Evolutionary conservation across 805 yeast species (phyloP).

Genomic region (Saccharomyces jurei): DNA sequence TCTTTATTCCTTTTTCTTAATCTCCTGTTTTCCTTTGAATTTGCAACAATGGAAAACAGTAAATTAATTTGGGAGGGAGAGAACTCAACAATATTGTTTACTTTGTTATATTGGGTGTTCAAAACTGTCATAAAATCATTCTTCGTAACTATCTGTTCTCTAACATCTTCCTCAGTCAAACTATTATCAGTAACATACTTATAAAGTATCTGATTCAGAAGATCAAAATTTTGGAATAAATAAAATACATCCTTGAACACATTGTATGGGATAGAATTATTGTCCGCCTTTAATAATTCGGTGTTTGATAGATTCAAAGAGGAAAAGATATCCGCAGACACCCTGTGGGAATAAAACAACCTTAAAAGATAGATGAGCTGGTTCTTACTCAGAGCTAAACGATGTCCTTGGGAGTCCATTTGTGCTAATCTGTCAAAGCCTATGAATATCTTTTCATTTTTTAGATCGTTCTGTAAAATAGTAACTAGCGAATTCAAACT

Average conservation of each 20-base stretch:
- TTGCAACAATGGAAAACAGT: slow-evolving; percentile 31
- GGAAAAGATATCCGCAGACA: slow-evolving; percentile 30
- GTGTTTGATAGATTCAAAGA: slow-evolving; percentile 29
- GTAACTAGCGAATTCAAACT: slow-evolving; percentile 35
- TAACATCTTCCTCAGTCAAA: slow-evolving; percentile 22
- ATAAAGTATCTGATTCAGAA: slow-evolving; percentile 32
- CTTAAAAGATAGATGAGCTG: slow-evolving; percentile 31
- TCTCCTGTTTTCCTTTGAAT: slow-evolving; percentile 26
- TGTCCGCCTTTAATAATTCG: slow-evolving; percentile 21
- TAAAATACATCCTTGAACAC: slow-evolving; percentile 34
- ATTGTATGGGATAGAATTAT: slow-evolving; percentile 30
- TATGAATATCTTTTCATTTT: slow-evolving; percentile 29
- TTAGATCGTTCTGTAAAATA: slow-evolving; percentile 35
- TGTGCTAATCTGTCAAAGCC: slow-evolving; percentile 28
- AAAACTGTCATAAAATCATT: slow-evolving; percentile 30
- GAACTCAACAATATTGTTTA: slow-evolving; percentile 34
- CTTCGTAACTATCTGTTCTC: slow-evolving; percentile 30
- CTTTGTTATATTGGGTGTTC: slow-evolving; percentile 33
- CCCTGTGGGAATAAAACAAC: slow-evolving; percentile 33
- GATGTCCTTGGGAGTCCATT: slow-evolving; percentile 23
- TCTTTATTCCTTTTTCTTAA: slow-evolving; percentile 8
- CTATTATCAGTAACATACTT: slow-evolving; percentile 28
- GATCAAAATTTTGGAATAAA: slow-evolving; percentile 34
- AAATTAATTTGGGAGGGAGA: slow-evolving; percentile 36
- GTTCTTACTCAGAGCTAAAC: slow-evolving; percentile 30